Conservation (phyloP, 2,329 filamentous ascomycete genomes). For the Ilyonectria destructans region DNA sequence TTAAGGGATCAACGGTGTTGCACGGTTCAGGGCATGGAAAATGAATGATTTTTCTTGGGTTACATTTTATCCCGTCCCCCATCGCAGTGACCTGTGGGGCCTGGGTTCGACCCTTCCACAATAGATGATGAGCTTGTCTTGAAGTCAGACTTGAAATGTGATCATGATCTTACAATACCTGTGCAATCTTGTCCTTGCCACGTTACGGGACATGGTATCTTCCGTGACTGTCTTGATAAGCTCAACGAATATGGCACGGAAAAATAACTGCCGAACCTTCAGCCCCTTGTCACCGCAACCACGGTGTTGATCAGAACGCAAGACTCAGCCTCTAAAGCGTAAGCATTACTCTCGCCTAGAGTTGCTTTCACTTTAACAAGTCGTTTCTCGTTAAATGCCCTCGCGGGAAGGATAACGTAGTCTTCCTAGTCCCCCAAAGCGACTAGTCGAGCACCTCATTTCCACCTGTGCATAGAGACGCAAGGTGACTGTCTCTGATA, state of each 20-base stretch:
- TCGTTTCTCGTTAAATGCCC: too few species aligned
- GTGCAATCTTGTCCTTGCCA: not conserved
- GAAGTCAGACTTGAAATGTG: conserved; percentile 36
- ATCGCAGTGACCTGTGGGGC: conserved; percentile 50
- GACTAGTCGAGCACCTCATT: too few species aligned
- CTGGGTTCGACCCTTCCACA: conserved; percentile 56
- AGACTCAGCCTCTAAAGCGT: too few species aligned
- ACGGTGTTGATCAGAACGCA: too few species aligned
- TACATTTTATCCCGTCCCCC: conserved; percentile 50
- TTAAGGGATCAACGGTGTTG: conserved; percentile 59
- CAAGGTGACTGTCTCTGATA: too few species aligned
- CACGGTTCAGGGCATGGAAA: conserved; percentile 61
- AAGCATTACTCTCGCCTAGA: too few species aligned
- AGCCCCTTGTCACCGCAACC: too few species aligned
- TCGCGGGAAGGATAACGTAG: too few species aligned
- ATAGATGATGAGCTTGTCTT: conserved; percentile 51
- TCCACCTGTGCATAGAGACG: too few species aligned
- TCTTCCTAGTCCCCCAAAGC: too few species aligned
- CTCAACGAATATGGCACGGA: not conserved
- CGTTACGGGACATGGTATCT: not conserved
- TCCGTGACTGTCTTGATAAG: not conserved
- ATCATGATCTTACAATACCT: not conserved
- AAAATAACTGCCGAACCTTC: not conserved
- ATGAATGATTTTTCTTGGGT: conserved; percentile 60
- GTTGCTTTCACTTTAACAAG: too few species aligned